Percentiles rank a stretch among this genome's conserved stretches.
Conservation (phyloP, 177 flowering plant species). For the Telopea speciosissima region DNA sequence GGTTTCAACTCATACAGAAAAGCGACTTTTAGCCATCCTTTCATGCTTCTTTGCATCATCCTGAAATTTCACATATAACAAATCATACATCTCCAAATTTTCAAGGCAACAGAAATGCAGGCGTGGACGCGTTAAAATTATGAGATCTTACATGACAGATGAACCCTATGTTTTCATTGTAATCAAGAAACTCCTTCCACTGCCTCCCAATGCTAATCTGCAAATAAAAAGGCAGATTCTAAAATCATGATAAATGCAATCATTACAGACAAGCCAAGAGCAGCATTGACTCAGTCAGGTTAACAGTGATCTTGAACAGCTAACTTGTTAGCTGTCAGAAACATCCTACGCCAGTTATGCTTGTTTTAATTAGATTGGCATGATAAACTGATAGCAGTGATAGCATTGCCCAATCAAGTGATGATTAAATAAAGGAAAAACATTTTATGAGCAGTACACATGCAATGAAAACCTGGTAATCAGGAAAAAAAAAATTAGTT, state of each 20-base stretch:
- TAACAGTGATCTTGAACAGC: not conserved
- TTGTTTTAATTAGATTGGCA: too few species aligned
- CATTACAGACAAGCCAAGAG: not conserved
- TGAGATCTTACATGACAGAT: conserved; percentile 62
- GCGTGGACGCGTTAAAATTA: not conserved
- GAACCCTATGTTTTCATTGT: conserved; percentile 69
- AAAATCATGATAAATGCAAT: not conserved
- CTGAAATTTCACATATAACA: conserved; percentile 29
- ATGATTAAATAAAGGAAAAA: not conserved
- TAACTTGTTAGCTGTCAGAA: not conserved
- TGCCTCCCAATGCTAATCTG: conserved; percentile 86
- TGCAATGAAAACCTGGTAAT: not conserved
- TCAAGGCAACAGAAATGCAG: not conserved
- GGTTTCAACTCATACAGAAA: conserved; percentile 29
- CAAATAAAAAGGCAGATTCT: conserved; percentile 9
- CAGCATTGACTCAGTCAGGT: not conserved
- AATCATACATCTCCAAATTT: conserved; percentile 1
- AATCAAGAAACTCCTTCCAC: conserved; percentile 88
- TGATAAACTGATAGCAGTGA: not conserved
- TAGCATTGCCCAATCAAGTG: not conserved
- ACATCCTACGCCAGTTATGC: not conserved
- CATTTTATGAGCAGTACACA: not conserved
- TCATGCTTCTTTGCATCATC: conserved; percentile 72
- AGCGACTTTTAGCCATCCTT: conserved; percentile 51
- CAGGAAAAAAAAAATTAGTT: too few species aligned